Conservation (phyloP, 139 green algal genomes). For the Micromonas pusilla region DNA sequence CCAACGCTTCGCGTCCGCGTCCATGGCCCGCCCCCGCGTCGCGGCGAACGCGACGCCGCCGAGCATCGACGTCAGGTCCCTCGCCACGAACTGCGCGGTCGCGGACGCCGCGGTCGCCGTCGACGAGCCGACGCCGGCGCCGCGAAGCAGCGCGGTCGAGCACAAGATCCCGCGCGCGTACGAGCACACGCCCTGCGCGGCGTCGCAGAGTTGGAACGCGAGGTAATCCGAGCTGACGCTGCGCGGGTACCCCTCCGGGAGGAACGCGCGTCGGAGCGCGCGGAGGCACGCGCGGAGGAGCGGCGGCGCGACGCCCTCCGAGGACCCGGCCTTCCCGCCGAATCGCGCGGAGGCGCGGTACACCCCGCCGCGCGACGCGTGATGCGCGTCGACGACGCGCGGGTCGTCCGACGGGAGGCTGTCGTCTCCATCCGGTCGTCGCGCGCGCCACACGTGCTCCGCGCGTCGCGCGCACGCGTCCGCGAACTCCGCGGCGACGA, state of each 20-base stretch:
- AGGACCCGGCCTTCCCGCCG: too few relatives aligned
- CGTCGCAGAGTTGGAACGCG: slow-evolving; percentile 32
- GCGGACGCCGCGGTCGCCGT: slow-evolving; percentile 55
- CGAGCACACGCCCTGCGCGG: slow-evolving; percentile 55
- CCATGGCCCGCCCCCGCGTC: slow-evolving; percentile 42
- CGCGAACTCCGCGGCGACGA: too few relatives aligned
- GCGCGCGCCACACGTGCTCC: too few relatives aligned
- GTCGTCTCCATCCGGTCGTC: too few relatives aligned
- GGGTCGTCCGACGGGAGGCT: too few relatives aligned
- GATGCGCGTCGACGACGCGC: too few relatives aligned
- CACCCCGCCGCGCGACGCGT: too few relatives aligned
- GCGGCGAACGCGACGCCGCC: slow-evolving; percentile 61
- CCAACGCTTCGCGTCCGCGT: slow-evolving; percentile 69
- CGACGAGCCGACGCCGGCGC: slow-evolving; percentile 59
- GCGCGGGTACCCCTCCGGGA: slow-evolving; percentile 51
- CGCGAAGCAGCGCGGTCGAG: slow-evolving; percentile 55
- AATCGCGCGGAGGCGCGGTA: too few relatives aligned
- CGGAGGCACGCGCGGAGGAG: too few relatives aligned
- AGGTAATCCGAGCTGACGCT: slow-evolving; percentile 51
- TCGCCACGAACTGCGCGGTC: slow-evolving; percentile 58
- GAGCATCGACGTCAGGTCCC: slow-evolving; percentile 60
- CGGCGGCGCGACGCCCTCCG: too few relatives aligned
- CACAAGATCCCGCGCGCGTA: slow-evolving; percentile 71
- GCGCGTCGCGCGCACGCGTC: too few relatives aligned
- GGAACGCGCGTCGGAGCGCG: slow-evolving; percentile 35